Conservation (phyloP, 2,329 filamentous ascomycete species). For the Paracoccidioides lutzii region DNA sequence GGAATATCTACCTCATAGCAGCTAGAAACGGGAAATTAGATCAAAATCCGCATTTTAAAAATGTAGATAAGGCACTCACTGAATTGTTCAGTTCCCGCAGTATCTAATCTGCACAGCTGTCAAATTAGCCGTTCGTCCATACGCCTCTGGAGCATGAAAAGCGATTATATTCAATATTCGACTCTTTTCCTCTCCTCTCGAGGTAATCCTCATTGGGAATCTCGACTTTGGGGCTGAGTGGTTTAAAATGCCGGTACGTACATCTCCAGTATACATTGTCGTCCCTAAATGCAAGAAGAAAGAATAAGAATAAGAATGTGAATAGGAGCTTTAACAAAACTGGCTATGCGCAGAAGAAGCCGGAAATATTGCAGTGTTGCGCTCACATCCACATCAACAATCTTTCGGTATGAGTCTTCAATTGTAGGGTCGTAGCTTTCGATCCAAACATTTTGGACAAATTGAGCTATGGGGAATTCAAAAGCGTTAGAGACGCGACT, state of each 20-base stretch:
- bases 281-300: slow-evolving; percentile 44
- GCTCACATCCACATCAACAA: slow-evolving; percentile 80
- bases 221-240: background rate
- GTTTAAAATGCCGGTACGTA: slow-evolving; percentile 33
- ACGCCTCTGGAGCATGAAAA: background rate
- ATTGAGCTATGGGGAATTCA: slow-evolving; percentile 52
- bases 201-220: background rate
- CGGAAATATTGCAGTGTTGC: background rate
- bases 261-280: slow-evolving; percentile 84
- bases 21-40: slow-evolving; percentile 23
- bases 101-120: slow-evolving; percentile 53
- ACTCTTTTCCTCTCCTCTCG: background rate
- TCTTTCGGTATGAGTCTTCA: slow-evolving; percentile 77
- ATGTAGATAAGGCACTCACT: slow-evolving; percentile 43
- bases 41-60: background rate
- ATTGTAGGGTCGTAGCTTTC: slow-evolving; percentile 83
- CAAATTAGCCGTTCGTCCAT: slow-evolving; percentile 4
- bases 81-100: slow-evolving; percentile 84
- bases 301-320: background rate
- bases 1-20: slow-evolving; percentile 41
- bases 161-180: background rate
- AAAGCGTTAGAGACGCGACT: background rate
- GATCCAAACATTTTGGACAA: slow-evolving; percentile 89
- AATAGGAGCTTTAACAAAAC: background rate
- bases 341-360: background rate